Evolutionary conservation across 2,329 filamentous ascomycete genomes (phyloP), one percentile per base, ranked within the genome.

Genomic region (Nigrospora oryzae): DNA sequence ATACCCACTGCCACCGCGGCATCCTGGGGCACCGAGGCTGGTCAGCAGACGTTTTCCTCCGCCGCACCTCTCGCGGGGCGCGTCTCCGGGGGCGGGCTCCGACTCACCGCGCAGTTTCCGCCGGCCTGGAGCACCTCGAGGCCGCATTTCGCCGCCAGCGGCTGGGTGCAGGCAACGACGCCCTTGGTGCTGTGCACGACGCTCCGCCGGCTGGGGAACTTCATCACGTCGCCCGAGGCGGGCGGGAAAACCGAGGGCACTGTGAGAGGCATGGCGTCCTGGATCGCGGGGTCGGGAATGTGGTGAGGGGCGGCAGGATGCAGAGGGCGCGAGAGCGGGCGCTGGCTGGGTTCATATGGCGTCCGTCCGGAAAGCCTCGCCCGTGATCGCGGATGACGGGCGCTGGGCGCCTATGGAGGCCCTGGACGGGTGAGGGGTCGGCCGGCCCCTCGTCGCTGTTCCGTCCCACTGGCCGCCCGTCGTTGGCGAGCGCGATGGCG

Each of bases 121-220:
- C 93, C 93, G 40, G 86, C 82, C 46, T 83, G 79, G n/a, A 98
- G 69, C 35, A 97, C 75, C 46, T 86, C 81, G 43, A 96, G 78
- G 17, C 93, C 93, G 48, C 89, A 94, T 65, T 86, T 86, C 19
- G 87, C 85, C 6, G 93, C 93, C 45, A 97, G 71, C 13, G 93
- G 89, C 63, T 97, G 91, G 2, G 89, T 86, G 61, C 86, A 94
- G 11, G 90, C 79, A 40, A 97, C 86, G 46, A 97, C 95, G 38
- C 89, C 91, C 57, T 90, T 84, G 5, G 86, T 90, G 63, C 89
- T 95, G 63, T 97, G 90, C 12, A 97, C 88, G 12, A 95, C 89
- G 55, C 91, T 96, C 50, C 93, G 75, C 35, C 91, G 80, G 55
- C 89, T 94, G 11, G 86, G 65, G 60, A 88, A 91, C 49, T 77